Percentiles rank a stretch among this genome's conserved stretches.
Conservation (phyloP, 495 filamentous ascomycete genomes). For the Acidomyces sp. region DNA sequence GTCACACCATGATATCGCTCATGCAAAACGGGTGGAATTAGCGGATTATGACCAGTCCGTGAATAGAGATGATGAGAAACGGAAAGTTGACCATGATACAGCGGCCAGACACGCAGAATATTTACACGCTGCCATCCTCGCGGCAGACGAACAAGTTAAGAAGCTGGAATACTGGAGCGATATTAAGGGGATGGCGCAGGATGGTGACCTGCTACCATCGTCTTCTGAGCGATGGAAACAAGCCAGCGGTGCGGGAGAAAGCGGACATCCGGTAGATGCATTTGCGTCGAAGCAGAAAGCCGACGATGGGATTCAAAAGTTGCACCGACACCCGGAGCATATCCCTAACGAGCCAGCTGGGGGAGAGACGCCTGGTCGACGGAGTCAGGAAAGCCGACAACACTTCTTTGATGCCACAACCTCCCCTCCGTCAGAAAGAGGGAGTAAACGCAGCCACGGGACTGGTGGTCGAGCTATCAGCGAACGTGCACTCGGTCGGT, state of each 20-base stretch:
- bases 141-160: slow-evolving; percentile 55
- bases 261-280: slow-evolving; percentile 3
- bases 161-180: slow-evolving; percentile 65
- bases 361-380: not conserved
- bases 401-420: slow-evolving; percentile 4
- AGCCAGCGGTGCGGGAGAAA: not conserved
- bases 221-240: not conserved
- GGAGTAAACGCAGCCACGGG: not conserved
- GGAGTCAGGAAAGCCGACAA: not conserved
- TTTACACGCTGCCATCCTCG: slow-evolving; percentile 42
- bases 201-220: slow-evolving; percentile 33
- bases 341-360: not conserved
- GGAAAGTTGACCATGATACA: slow-evolving; percentile 5
- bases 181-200: slow-evolving; percentile 46
- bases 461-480: not conserved
- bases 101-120: slow-evolving; percentile 28
- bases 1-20: slow-evolving; percentile 42
- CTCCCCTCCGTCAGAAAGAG: not conserved
- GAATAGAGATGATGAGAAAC: slow-evolving; percentile 2
- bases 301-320: slow-evolving; percentile 3
- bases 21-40: slow-evolving; percentile 25
- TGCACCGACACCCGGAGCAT: slow-evolving; percentile 15
- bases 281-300: slow-evolving; percentile 13
- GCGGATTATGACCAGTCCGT: slow-evolving; percentile 9
- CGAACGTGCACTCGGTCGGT: not conserved